Base-by-base conservation (phyloP, 495 filamentous ascomycete species). In the Xylaria nigripes region DNA sequence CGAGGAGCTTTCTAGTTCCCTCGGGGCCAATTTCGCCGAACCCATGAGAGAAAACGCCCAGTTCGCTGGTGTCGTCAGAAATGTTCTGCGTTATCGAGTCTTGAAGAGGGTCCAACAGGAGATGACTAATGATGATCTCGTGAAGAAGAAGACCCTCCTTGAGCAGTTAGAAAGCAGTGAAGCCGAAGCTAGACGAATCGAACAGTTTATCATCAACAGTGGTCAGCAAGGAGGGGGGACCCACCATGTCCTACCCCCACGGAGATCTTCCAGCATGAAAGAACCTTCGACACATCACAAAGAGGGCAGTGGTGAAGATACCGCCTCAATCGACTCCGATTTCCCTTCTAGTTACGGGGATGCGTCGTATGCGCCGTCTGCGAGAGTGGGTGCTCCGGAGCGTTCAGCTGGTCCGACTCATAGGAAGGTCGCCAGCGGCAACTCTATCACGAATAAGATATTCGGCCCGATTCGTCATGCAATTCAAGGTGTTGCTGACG, bases 31-130 rank as follows among this genome's bases (percentile, higher is more conserved):
- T 57, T 98, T 98, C 68, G 92, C 93, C 0, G 93, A 98, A 62
- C 93, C 93, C 3, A 94, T 98, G 87, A 80, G 93, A 30, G 93
- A 98, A 68, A 94, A 86, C 58, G 93, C 93, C 15, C 93, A 98
- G 63, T 97, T 98, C 64, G 93, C 93, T 0, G 89, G 93, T 21
- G 87, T 98, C 0, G 93, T 98, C 10, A 82, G 93, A 16, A 86
- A 73, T 50, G 91, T 97, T 22, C 70, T 98, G 16, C 79, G 89
- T 38, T 98, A 94, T 61, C 74, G 93, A 8, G 84, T 96, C 2
- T 69, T 97, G 38, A 98, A 98, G 70, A 81, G 93, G 16, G 86
- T 96, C 19, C 93, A 98, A 59, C 87, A 97, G 67, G 93, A 98
- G 55, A 95, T 96, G 91, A 96, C 90, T 1, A 82, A 83, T 27